These are phyloP conservation scores for sunflower (Helianthus annuus) DNA, from an alignment of 129 eudicot species.

Conservation along the genomic window DNA sequence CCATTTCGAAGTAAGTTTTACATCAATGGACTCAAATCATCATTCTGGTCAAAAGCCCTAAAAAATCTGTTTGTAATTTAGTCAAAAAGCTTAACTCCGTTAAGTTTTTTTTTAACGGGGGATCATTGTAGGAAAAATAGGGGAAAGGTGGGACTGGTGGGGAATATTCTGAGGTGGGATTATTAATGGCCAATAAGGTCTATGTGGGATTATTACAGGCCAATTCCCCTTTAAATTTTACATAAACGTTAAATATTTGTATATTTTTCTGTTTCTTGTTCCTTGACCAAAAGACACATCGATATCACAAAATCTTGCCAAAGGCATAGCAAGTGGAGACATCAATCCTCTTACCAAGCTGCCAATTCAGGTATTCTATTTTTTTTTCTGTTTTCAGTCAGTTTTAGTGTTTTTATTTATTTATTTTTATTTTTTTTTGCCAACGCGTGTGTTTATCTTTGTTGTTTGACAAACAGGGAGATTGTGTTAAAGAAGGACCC, in stretches of 20 bases:
- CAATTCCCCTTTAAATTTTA: constrained; percentile 4
- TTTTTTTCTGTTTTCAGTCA: background rate
- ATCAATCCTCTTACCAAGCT: constrained; percentile 76
- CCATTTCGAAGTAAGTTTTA: too few species aligned
- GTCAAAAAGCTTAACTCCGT: too few species aligned
- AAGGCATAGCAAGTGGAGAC: constrained; percentile 86
- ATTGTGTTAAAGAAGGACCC: constrained; percentile 31
- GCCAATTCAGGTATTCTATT: constrained; percentile 68
- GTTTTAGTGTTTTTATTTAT: background rate
- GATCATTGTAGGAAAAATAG: too few species aligned
- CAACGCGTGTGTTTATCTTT: background rate
- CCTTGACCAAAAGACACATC: constrained; percentile 59
- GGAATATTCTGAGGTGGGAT: too few species aligned
- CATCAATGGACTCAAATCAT: too few species aligned
- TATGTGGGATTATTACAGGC: too few species aligned
- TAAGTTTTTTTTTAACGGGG: too few species aligned
- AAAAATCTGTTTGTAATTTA: too few species aligned
- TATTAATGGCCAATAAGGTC: too few species aligned
- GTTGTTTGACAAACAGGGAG: constrained; percentile 48
- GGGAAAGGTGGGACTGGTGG: too few species aligned
- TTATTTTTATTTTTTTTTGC: background rate
- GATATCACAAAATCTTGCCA: constrained; percentile 73
- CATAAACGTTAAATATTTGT: background rate
- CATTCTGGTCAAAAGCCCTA: too few species aligned
- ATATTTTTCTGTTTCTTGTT: constrained; percentile 7